Percentiles rank a stretch among this genome's conserved stretches.
These are phyloP conservation scores for Melocanna baccifera DNA, from an alignment of 176 grass and related monocot species.

Conservation along the genomic window DNA sequence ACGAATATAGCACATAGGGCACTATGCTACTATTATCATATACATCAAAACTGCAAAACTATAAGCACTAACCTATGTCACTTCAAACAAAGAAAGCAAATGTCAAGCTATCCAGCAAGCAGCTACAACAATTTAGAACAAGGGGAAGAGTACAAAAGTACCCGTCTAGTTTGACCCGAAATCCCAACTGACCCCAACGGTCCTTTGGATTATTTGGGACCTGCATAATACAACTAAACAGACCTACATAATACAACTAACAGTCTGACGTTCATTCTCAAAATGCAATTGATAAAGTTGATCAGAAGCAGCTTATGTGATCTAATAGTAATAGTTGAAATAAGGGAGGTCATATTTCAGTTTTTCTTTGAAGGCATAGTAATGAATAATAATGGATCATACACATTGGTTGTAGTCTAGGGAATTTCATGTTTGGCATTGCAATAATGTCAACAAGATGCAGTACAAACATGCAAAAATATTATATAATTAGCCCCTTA, in stretches of 20 bases:
- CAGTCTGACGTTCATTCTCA: constrained; percentile 6
- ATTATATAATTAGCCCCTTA: neutral
- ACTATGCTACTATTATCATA: constrained; percentile 8
- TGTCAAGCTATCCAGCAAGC: neutral
- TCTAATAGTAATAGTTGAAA: constrained; percentile 22
- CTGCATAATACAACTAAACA: neutral
- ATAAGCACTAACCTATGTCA: neutral
- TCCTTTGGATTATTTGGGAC: constrained; percentile 1
- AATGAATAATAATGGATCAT: constrained; percentile 19
- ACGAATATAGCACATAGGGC: neutral
- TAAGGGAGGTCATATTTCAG: neutral
- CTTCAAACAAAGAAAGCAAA: neutral
- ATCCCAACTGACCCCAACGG: neutral
- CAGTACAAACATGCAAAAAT: neutral
- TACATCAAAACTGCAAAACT: neutral
- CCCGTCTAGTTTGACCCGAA: constrained; percentile 13
- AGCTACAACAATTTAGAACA: constrained; percentile 1
- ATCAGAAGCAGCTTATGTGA: constrained; percentile 4
- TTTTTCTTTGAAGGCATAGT: neutral
- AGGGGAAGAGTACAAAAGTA: neutral
- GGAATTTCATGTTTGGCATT: constrained; percentile 13
- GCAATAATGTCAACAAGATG: constrained; percentile 19
- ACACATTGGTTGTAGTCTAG: neutral
- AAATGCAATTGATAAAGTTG: neutral
- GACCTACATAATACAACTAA: neutral